Evolutionary conservation across 768 basidiomycete genomes (phyloP), one percentile per base, ranked within the genome.

Genomic region (Termitomyces sp.): DNA sequence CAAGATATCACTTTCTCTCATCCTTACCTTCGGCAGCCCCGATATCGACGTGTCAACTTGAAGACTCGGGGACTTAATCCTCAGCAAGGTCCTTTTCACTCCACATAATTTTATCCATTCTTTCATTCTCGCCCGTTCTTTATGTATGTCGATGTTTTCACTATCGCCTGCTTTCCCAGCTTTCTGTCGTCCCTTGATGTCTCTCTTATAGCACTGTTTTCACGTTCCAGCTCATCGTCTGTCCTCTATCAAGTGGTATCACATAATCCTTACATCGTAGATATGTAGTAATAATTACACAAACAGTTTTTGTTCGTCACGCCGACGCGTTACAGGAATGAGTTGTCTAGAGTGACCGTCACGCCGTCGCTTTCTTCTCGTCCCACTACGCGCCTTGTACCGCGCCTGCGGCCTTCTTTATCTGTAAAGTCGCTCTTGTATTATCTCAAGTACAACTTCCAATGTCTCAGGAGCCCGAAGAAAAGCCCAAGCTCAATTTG

Each of bases 401-500:
- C 57, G 55, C 56, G 53, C 57, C 40, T 51, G 61, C 59, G 59
- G 29, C 50, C 25, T 34, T 11, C 20, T 34, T 38, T 29, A 14
- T 34, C 37, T 37, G 47, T 56, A n/a, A 56, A 34, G 29, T 50
- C 14, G 11, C 34, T 57, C 9, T 58, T 50, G 56, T 37, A 15
- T 32, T 11, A 54, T 46, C 14, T 29, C 47, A 6, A n/a, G 29
- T 5, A 51, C 32, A 17, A 14, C 32, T 29, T 14, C 50, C 50
- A 17, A 82, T 81, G 82, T 75, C 78, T 55, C 76, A 85, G 79
- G 75, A 85, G 63, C 67, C 70, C 60, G 84, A 76, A 65, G 87
- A 90, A 31, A 90, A 89, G 70, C 88, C 88, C 15, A 90, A 90
- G 66, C 75, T 90, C 51, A 87, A 84, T 70, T 71, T 90, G n/a